These are phyloP conservation scores for Ampelocalamus luodianensis DNA, from an alignment of 176 grass and related monocot genomes.

Conservation along the genomic window DNA sequence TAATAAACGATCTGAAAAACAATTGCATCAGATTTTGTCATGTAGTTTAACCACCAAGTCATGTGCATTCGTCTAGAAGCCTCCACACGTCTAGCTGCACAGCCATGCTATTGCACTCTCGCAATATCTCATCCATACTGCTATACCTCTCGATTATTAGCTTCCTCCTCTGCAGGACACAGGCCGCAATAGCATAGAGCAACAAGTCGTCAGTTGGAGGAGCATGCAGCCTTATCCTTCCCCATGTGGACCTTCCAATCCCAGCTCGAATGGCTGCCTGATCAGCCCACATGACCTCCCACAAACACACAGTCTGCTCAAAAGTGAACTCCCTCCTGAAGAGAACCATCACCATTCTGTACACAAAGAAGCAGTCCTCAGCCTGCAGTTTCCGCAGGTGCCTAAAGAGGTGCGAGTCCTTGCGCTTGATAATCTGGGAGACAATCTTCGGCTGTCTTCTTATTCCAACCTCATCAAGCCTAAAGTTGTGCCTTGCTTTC, in stretches of 20 bases:
- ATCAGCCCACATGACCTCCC: constrained; percentile 98
- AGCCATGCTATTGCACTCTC: constrained; percentile 83
- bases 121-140: constrained; percentile 93
- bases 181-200: constrained; percentile 89
- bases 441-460: constrained; percentile 83
- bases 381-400: constrained; percentile 93
- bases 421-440: constrained; percentile 87
- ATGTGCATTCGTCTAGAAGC: constrained; percentile 87
- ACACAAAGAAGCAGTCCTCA: constrained; percentile 96
- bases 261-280: constrained; percentile 85
- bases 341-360: constrained; percentile 92
- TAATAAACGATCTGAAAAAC: constrained; percentile 40
- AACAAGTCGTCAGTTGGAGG: constrained; percentile 90
- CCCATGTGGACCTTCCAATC: constrained; percentile 80
- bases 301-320: constrained; percentile 85
- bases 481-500: constrained; percentile 92
- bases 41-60: constrained; percentile 84
- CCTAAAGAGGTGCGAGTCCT: constrained; percentile 77
- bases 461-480: constrained; percentile 91
- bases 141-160: constrained; percentile 91
- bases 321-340: constrained; percentile 95
- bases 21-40: constrained; percentile 74
- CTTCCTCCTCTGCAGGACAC: constrained; percentile 86
- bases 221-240: constrained; percentile 73
- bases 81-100: constrained; percentile 94